These are phyloP conservation scores for Pseudogymnoascus sp. DNA, from an alignment of 2,329 filamentous ascomycete species.

Conservation along the genomic window DNA sequence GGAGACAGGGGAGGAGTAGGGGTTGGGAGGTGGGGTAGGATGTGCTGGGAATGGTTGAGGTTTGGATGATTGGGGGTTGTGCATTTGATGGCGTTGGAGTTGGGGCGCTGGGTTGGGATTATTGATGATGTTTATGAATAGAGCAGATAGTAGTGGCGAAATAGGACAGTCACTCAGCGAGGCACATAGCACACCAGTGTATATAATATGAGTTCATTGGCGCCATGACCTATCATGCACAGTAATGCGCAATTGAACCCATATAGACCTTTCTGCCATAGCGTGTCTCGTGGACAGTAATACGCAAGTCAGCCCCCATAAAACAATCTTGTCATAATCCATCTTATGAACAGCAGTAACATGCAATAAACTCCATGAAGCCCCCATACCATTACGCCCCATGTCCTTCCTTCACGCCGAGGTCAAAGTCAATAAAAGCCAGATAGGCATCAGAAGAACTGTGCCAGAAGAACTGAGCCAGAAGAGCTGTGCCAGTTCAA, in stretches of 20 bases:
- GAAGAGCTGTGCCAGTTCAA: neutral
- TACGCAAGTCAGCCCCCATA: neutral
- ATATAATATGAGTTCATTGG: neutral
- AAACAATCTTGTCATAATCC: neutral
- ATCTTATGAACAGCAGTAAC: neutral
- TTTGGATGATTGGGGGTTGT: neutral
- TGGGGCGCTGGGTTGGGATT: neutral
- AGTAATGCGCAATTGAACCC: neutral
- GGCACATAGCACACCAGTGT: neutral
- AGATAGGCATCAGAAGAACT: neutral
- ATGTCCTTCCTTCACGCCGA: neutral
- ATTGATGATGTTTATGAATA: neutral
- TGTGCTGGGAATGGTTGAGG: too few species aligned
- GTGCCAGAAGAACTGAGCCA: neutral
- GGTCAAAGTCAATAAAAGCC: neutral
- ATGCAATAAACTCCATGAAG: neutral
- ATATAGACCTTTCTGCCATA: neutral
- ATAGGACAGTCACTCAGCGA: neutral
- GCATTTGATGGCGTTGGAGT: neutral
- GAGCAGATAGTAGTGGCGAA: neutral
- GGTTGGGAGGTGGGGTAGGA: neutral
- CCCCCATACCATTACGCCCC: neutral
- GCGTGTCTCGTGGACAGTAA: neutral
- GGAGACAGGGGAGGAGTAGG: neutral
- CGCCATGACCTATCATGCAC: neutral